phyloP scores from a whole-genome alignment of 257 asterid species.

The Solanum microdontum region DNA sequence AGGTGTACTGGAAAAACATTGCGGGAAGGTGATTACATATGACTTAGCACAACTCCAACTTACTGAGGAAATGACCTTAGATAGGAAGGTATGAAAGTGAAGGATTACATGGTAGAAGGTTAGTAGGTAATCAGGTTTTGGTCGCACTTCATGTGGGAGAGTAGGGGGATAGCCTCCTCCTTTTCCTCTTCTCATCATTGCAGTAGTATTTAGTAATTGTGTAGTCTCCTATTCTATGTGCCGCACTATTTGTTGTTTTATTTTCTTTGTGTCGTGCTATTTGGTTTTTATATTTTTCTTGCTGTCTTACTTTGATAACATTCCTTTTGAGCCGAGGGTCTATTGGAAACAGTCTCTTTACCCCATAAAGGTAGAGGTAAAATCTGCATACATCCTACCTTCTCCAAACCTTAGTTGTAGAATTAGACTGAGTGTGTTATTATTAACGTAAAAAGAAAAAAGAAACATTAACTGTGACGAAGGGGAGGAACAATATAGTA shows the following conservation, averaged over 20 bases:
- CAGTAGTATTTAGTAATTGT: no score
- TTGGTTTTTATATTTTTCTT: not conserved
- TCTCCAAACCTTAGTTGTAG: no score
- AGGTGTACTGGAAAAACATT: not conserved
- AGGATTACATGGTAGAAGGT: no score
- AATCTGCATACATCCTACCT: no score
- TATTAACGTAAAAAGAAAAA: no score
- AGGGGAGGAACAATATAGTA: no score
- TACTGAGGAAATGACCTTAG: not conserved
- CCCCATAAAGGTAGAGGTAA: not conserved
- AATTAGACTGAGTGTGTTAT: no score
- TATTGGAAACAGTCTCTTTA: not conserved
- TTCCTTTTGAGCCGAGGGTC: not conserved
- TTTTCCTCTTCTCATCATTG: not conserved
- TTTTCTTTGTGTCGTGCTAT: not conserved
- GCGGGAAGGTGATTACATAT: no score
- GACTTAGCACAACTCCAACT: not conserved
- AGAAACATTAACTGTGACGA: no score
- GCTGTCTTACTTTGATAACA: not conserved
- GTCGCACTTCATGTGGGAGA: not conserved
- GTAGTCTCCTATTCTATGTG: not conserved
- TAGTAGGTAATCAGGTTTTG: not conserved
- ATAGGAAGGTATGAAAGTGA: not conserved
- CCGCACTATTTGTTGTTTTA: not conserved
- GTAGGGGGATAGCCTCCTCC: not conserved